Conservation (phyloP, 2,329 filamentous ascomycete genomes). For the Pseudohalonectria lignicola region DNA sequence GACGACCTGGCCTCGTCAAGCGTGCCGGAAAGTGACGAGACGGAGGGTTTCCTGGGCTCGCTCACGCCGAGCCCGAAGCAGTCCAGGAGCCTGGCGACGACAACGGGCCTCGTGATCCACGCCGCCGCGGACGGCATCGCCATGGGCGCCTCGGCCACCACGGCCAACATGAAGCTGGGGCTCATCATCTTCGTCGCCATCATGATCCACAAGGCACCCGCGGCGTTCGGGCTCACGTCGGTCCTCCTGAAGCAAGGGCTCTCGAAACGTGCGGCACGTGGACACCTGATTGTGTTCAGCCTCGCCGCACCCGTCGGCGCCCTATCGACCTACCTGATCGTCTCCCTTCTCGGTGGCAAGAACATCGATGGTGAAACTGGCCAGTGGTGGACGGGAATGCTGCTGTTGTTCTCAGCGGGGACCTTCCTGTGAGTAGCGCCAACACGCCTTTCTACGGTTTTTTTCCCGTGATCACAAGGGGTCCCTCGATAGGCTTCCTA, state of each 20-base stretch:
- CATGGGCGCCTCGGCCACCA: conserved; percentile 78
- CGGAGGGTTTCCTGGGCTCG: conserved; percentile 47
- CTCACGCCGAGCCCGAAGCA: conserved; percentile 46
- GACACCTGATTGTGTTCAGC: conserved; percentile 84
- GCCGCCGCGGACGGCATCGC: conserved; percentile 92
- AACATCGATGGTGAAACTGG: conserved; percentile 47
- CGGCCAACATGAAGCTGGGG: conserved; percentile 62
- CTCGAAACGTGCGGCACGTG: conserved; percentile 72
- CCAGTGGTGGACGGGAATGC: conserved; percentile 83
- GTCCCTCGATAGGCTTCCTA: too few species aligned
- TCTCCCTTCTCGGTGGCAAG: conserved; percentile 56
- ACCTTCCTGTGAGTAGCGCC: conserved; percentile 73
- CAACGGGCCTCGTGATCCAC: conserved; percentile 90
- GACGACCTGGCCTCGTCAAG: conserved; percentile 52
- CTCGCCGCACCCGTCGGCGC: conserved; percentile 82
- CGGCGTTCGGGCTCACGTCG: conserved; percentile 88
- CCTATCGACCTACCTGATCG: conserved; percentile 68
- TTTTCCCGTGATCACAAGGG: not conserved
- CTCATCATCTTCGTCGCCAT: conserved; percentile 93
- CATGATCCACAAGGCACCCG: conserved; percentile 94
- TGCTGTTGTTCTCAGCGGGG: conserved; percentile 88
- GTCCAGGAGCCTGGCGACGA: conserved; percentile 65
- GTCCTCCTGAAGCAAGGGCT: conserved; percentile 84
- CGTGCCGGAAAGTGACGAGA: conserved; percentile 36
- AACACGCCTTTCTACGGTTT: not conserved